These are phyloP conservation scores for Candida hispaniensis DNA, from an alignment of 805 yeast genomes.

Conservation along the genomic window DNA sequence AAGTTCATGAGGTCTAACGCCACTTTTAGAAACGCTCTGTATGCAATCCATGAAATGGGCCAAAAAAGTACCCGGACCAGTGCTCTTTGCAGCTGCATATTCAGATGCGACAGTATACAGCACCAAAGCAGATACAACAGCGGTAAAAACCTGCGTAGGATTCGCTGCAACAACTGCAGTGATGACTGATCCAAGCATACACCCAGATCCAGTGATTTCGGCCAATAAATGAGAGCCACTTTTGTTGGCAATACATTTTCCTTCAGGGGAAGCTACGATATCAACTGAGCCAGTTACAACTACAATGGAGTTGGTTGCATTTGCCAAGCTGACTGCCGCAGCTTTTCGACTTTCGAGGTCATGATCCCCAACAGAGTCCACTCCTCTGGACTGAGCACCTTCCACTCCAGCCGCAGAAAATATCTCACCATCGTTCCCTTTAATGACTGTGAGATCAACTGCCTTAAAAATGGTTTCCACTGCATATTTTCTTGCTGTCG, in stretches of 20 bases:
- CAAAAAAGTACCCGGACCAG: slow-evolving; percentile 49
- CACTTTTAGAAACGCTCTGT: slow-evolving; percentile 18
- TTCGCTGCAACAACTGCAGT: slow-evolving; percentile 45
- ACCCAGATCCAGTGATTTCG: slow-evolving; percentile 68
- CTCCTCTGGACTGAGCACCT: slow-evolving; percentile 53
- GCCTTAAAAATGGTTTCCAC: slow-evolving; percentile 41
- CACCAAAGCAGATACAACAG: slow-evolving; percentile 45
- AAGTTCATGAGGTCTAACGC: too few species aligned
- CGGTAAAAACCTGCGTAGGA: slow-evolving; percentile 32
- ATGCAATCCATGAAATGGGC: slow-evolving; percentile 38
- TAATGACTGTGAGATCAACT: slow-evolving; percentile 52
- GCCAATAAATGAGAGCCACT: slow-evolving; percentile 62
- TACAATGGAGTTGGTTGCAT: slow-evolving; percentile 44
- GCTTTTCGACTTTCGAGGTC: slow-evolving; percentile 24
- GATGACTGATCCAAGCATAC: slow-evolving; percentile 66
- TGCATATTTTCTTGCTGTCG: slow-evolving; percentile 42
- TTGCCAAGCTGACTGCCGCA: slow-evolving; percentile 42
- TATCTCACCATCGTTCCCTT: slow-evolving; percentile 84
- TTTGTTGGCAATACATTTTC: slow-evolving; percentile 21
- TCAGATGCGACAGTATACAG: slow-evolving; percentile 55
- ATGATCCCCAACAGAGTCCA: slow-evolving; percentile 38
- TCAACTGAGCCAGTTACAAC: slow-evolving; percentile 61
- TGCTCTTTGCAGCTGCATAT: slow-evolving; percentile 34
- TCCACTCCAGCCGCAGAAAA: slow-evolving; percentile 43
- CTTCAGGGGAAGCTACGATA: slow-evolving; percentile 30